phyloP scores from a whole-genome alignment of 257 asterid species.

The Sherardia arvensis region DNA sequence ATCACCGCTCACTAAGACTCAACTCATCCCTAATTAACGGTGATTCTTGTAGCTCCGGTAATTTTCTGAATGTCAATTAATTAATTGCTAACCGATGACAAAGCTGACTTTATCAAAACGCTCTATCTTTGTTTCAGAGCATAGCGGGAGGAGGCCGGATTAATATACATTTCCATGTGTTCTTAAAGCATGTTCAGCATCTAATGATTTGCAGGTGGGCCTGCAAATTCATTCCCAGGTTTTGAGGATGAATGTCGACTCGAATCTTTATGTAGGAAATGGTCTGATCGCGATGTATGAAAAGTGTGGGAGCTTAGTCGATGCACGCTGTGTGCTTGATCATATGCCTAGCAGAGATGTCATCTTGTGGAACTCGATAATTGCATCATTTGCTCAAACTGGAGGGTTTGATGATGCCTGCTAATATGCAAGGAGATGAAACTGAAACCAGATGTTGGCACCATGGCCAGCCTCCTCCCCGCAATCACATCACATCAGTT shows the following conservation, averaged over 20 bases:
- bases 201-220: constrained; percentile 38
- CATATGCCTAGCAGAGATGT: constrained; percentile 56
- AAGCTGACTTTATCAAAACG: too few relatives aligned
- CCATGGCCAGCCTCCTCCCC: constrained; percentile 90
- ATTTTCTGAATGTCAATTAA: too few relatives aligned
- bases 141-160: constrained; percentile 49
- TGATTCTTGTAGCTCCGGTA: too few relatives aligned
- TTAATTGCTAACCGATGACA: too few relatives aligned
- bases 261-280: constrained; percentile 61
- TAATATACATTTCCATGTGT: constrained; percentile 75
- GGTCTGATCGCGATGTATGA: constrained; percentile 83
- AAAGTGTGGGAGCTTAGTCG: constrained; percentile 58
- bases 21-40: too few relatives aligned
- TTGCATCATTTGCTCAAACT: constrained; percentile 58
- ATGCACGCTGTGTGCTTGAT: constrained; percentile 50
- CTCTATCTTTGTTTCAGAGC: too few relatives aligned
- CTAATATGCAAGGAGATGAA: constrained; percentile 70
- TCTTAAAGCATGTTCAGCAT: constrained; percentile 69
- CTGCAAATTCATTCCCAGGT: constrained; percentile 58
- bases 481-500: constrained; percentile 48
- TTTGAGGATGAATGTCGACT: constrained; percentile 50
- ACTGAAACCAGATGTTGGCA: constrained; percentile 57
- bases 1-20: too few relatives aligned
- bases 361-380: constrained; percentile 86
- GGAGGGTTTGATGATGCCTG: constrained; percentile 57